phyloP scores from a whole-genome alignment of 768 basidiomycete species.

The Amyloporia xantha region DNA sequence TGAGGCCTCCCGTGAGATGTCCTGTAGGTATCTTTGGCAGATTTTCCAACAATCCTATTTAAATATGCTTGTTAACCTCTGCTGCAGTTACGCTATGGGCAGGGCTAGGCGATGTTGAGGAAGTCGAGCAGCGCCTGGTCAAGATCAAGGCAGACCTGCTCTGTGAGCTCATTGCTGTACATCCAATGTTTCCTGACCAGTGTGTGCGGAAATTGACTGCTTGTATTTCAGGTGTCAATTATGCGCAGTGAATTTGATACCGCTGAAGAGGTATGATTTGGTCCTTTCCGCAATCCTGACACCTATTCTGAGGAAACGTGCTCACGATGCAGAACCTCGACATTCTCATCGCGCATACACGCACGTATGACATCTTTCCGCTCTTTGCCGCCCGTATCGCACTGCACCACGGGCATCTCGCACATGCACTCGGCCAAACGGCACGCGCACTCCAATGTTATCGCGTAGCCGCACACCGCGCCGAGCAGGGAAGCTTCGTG shows the following conservation, averaged over 20 bases:
- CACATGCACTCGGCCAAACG: constrained; percentile 53
- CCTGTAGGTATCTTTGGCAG: constrained; percentile 24
- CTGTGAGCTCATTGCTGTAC: constrained; percentile 62
- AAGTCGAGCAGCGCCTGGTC: constrained; percentile 42
- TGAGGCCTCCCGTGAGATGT: constrained; percentile 36
- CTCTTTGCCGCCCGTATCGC: constrained; percentile 56
- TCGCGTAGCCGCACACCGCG: constrained; percentile 48
- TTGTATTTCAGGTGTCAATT: constrained; percentile 44
- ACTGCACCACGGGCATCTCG: constrained; percentile 66
- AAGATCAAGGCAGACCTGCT: constrained; percentile 65
- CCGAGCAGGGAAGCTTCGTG: constrained; percentile 34
- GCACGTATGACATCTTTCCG: constrained; percentile 49
- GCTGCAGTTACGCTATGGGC: constrained; percentile 50
- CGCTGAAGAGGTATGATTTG: constrained; percentile 45
- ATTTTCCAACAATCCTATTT: not conserved
- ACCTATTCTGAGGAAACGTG: no score
- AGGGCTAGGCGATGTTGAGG: constrained; percentile 41
- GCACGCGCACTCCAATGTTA: constrained; percentile 57
- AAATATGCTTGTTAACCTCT: not conserved
- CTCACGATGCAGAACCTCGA: constrained; percentile 42
- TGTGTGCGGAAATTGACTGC: not conserved
- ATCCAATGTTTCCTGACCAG: constrained; percentile 11
- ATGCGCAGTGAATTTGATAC: constrained; percentile 63
- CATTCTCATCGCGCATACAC: constrained; percentile 53
- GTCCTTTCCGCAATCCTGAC: no score